A percentile compares a stretch with the other conserved stretches of the same genome.
These are phyloP conservation scores for Vitis hybrid DNA, from an alignment of 177 flowering plant genomes.

Conservation along the genomic window DNA sequence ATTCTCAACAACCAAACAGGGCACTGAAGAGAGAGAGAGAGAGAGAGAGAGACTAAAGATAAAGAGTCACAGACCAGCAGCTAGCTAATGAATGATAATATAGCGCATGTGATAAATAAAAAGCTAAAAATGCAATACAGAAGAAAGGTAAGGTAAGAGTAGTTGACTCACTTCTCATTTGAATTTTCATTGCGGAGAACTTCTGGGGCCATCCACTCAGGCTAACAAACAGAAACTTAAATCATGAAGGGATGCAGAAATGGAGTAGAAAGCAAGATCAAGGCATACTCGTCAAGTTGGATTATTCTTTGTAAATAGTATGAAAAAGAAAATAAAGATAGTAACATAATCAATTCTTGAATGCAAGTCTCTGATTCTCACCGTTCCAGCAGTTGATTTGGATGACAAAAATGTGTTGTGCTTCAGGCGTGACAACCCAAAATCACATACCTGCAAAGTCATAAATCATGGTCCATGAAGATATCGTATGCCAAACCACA, in stretches of 20 bases:
- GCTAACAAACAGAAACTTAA: slow-evolving; percentile 42
- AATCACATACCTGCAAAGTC: slow-evolving; percentile 77
- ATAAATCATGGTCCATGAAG: not conserved
- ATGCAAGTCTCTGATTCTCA: slow-evolving; percentile 32
- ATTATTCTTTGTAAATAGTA: not conserved
- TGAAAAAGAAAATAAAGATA: no score
- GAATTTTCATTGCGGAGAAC: slow-evolving; percentile 98
- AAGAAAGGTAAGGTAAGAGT: slow-evolving; percentile 1
- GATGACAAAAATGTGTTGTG: slow-evolving; percentile 95
- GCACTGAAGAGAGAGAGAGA: not conserved
- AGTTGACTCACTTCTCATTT: slow-evolving; percentile 86
- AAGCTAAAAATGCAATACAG: not conserved
- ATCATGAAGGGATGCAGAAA: slow-evolving; percentile 13
- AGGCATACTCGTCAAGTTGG: not conserved
- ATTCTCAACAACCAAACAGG: not conserved
- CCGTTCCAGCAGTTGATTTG: slow-evolving; percentile 98
- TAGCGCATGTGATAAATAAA: not conserved
- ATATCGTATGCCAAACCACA: not conserved
- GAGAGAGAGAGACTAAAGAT: not conserved
- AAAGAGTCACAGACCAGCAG: no score
- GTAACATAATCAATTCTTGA: not conserved
- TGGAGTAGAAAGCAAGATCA: slow-evolving; percentile 1
- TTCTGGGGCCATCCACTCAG: slow-evolving; percentile 99
- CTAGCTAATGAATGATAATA: no score
- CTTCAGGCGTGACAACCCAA: slow-evolving; percentile 95